phyloP scores from a whole-genome alignment of 83 land plant species.

The Thuja plicata region DNA sequence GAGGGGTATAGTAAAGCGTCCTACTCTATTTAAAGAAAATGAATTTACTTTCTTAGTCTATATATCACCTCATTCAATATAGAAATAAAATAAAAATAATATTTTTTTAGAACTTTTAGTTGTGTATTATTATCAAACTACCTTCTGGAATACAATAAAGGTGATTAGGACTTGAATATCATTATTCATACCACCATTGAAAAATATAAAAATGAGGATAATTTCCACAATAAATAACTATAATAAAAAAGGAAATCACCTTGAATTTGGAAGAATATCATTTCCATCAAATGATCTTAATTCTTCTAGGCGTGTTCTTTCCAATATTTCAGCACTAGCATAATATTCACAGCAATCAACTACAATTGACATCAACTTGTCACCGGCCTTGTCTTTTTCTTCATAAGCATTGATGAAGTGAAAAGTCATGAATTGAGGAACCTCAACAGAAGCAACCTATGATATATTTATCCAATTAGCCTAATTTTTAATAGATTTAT shows the following conservation, averaged over 20 bases:
- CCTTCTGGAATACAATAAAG: too few relatives aligned
- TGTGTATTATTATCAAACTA: too few relatives aligned
- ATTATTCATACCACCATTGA: too few relatives aligned
- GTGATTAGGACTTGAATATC: too few relatives aligned
- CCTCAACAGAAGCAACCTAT: conserved; percentile 76
- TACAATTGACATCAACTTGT: conserved; percentile 43
- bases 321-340: conserved; percentile 46
- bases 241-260: conserved; percentile 26
- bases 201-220: too few relatives aligned
- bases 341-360: conserved; percentile 83
- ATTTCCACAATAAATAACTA: too few relatives aligned
- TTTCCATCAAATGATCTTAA: conserved; percentile 48
- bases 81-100: too few relatives aligned
- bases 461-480: too few relatives aligned
- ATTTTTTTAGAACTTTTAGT: too few relatives aligned
- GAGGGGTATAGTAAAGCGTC: conserved; percentile 64
- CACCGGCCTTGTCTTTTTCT: conserved; percentile 47
- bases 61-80: background rate
- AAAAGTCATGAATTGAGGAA: conserved; percentile 70
- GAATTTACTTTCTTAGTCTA: too few relatives aligned
- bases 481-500: too few relatives aligned
- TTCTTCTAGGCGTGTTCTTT: conserved; percentile 46
- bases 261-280: conserved; percentile 69
- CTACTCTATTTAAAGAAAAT: conserved; percentile 40
- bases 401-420: conserved; percentile 91